phyloP scores from a whole-genome alignment of 1,284 basidiomycete species.

The Cutaneotrichosporon sp. region DNA sequence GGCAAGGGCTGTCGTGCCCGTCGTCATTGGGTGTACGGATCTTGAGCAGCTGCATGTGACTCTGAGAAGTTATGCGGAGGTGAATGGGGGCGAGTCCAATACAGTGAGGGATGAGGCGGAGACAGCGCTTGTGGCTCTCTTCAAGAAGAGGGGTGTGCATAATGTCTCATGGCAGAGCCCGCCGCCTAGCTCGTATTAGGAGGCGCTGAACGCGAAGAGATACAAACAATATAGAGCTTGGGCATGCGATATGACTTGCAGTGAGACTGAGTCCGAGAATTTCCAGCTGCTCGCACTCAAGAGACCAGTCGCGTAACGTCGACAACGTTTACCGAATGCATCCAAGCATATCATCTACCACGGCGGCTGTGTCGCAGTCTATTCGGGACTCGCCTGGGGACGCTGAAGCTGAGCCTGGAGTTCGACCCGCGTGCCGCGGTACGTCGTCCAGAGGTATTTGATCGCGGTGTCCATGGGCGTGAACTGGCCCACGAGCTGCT shows the following conservation, averaged over 20 bases:
- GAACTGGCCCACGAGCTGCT: slow-evolving; percentile 78
- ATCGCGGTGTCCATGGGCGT: slow-evolving; percentile 55
- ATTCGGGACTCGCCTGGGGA: no score
- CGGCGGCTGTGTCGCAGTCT: no score
- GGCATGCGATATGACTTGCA: no score
- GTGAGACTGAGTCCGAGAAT: no score
- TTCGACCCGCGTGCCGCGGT: slow-evolving; percentile 5
- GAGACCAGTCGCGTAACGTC: no score
- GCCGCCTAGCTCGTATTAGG: slow-evolving; percentile 4
- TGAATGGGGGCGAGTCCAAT: slow-evolving; percentile 48
- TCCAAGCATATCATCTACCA: no score
- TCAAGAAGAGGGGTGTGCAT: slow-evolving; percentile 55
- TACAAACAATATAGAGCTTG: no score
- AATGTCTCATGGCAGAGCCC: slow-evolving; percentile 50
- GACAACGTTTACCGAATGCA: no score
- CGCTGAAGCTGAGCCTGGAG: slow-evolving; percentile 3
- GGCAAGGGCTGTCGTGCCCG: slow-evolving; percentile 62
- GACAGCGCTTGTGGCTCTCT: slow-evolving; percentile 51
- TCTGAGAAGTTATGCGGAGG: slow-evolving; percentile 61
- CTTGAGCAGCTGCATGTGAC: slow-evolving; percentile 69
- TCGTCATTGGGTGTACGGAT: slow-evolving; percentile 65
- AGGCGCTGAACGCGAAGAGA: no score
- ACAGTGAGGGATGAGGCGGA: slow-evolving; percentile 52
- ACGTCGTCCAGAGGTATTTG: slow-evolving; percentile 39
- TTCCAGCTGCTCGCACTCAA: no score